Conservation (phyloP, 1,139 yeast species). For the Protomyces gravidus region DNA sequence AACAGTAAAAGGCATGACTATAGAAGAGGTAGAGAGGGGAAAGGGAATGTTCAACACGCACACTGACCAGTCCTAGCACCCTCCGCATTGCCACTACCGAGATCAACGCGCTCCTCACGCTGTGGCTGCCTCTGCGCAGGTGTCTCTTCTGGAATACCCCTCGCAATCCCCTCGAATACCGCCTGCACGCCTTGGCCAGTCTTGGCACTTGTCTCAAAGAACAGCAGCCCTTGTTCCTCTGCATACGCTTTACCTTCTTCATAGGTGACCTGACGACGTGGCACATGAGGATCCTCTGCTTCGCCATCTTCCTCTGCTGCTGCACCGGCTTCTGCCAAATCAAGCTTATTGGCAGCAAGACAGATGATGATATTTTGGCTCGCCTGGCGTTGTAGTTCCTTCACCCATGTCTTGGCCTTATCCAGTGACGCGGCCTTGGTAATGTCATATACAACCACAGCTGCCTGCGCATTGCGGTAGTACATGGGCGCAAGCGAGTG, state of each 20-base stretch:
- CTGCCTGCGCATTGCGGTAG: conserved; percentile 98
- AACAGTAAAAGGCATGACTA: no score
- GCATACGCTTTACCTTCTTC: conserved; percentile 83
- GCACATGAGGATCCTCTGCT: conserved; percentile 41
- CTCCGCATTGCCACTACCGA: conserved; percentile 7
- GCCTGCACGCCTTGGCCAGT: conserved; percentile 87
- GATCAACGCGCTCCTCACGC: conserved; percentile 26
- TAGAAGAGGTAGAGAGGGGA: not conserved
- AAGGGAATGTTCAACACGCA: conserved; percentile 9
- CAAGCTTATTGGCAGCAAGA: conserved; percentile 86
- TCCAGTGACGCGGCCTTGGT: conserved; percentile 96
- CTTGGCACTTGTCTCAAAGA: conserved; percentile 94
- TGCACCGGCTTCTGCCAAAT: conserved; percentile 45
- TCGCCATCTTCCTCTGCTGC: conserved; percentile 40
- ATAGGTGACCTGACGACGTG: conserved; percentile 68
- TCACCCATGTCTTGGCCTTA: conserved; percentile 99
- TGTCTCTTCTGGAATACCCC: conserved; percentile 23
- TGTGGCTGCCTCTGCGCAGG: conserved; percentile 4
- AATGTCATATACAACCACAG: conserved; percentile 89
- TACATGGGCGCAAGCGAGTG: conserved; percentile 97
- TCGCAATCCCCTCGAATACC: conserved; percentile 82
- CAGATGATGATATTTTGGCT: conserved; percentile 87
- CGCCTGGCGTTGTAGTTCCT: conserved; percentile 93
- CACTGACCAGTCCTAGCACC: conserved; percentile 16
- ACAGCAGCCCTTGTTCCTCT: conserved; percentile 77